Conservation (phyloP, 177 flowering plant genomes). For the Telopea speciosissima region DNA sequence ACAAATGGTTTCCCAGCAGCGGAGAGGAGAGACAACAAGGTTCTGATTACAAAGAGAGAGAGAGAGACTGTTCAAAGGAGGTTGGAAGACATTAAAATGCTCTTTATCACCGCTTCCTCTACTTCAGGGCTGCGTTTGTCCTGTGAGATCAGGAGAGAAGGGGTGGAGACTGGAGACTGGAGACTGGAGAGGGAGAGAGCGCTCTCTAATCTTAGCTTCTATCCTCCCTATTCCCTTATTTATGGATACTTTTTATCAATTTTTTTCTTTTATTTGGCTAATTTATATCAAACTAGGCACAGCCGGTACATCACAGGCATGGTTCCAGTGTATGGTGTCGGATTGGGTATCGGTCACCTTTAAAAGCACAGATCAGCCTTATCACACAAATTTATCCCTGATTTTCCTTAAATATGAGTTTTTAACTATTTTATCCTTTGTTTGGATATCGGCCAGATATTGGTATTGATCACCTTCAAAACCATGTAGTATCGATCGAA, state of each 20-base stretch:
- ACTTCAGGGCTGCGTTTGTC: slow-evolving; percentile 38
- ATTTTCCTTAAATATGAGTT: no score
- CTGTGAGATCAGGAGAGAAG: slow-evolving; percentile 14
- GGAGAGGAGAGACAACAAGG: slow-evolving; percentile 7
- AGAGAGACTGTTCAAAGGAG: slow-evolving; percentile 22
- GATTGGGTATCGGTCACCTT: no score
- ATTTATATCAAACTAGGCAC: not conserved
- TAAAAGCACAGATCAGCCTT: no score
- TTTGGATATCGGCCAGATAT: no score
- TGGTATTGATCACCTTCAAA: no score
- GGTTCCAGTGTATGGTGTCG: no score
- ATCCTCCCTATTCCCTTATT: not conserved
- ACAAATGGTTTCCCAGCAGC: slow-evolving; percentile 11
- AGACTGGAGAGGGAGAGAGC: slow-evolving; percentile 20
- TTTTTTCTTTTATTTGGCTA: not conserved
- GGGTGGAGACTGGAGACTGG: slow-evolving; percentile 7
- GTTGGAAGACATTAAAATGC: slow-evolving; percentile 36
- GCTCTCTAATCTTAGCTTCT: not conserved
- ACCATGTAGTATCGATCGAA: no score
- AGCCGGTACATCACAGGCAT: no score
- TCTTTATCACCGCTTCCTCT: slow-evolving; percentile 44
- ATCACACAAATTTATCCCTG: no score
- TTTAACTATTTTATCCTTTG: no score
- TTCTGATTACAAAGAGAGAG: slow-evolving; percentile 9
- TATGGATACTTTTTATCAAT: not conserved